Evolutionary conservation across 176 grass and related monocot genomes (phyloP).

Genomic region (Coix lacrymajobi): DNA sequence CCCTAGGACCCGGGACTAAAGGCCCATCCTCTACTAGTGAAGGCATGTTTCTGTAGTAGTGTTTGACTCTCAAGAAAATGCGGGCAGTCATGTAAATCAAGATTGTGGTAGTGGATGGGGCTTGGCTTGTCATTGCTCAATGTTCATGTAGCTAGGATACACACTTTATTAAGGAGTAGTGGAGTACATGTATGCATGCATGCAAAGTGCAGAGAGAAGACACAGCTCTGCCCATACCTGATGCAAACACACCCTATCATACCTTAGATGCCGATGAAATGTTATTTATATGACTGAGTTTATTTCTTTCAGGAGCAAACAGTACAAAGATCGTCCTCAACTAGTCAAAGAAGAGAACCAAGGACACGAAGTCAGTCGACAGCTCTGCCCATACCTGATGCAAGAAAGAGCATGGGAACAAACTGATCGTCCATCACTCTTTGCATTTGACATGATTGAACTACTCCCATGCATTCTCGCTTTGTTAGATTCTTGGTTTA

Average conservation of each 20-base stretch:
- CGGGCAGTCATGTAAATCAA: too few relatives aligned
- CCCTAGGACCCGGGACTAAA: too few relatives aligned
- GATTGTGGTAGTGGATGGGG: too few relatives aligned
- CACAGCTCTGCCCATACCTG: not conserved
- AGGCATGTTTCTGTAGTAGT: too few relatives aligned
- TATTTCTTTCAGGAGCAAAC: not conserved
- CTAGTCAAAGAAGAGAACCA: constrained; percentile 24
- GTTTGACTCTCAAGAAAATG: too few relatives aligned
- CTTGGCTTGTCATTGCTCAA: not conserved
- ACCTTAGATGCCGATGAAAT: not conserved
- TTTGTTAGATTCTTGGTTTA: constrained; percentile 4
- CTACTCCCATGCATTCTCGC: not conserved
- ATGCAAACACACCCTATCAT: not conserved
- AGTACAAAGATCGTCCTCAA: not conserved
- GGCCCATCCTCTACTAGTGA: too few relatives aligned
- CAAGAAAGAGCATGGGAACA: constrained; percentile 25
- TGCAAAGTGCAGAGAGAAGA: not conserved
- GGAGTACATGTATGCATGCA: not conserved
- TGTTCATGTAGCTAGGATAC: not conserved
- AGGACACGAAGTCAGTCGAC: constrained; percentile 28
- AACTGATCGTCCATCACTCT: constrained; percentile 24
- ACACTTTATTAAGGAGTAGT: not conserved
- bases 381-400: constrained; percentile 29
- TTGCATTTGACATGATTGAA: constrained; percentile 10
- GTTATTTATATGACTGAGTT: not conserved